Base-by-base conservation (phyloP, 23 red algal species). In the Gracilaria vermiculophylla region DNA sequence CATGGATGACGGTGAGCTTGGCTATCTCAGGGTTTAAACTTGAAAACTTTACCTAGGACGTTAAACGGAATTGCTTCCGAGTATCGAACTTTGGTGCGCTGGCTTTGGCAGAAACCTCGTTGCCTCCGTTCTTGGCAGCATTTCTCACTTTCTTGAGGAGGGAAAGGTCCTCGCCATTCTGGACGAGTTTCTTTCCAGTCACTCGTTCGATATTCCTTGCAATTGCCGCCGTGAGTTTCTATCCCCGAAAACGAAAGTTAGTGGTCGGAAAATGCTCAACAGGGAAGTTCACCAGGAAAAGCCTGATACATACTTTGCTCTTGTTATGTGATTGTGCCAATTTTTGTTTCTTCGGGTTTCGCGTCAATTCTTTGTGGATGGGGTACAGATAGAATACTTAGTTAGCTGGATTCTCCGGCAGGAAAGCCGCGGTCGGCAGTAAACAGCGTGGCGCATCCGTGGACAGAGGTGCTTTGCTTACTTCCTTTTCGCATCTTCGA, bases 151-250 rank as follows among this genome's bases (percentile, higher is more conserved):
- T 45, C 35, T 86, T 86, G 20, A 86, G 66, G 14, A 86, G 48
- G 2, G 81, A 86, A 32, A 86, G 49, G 56, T 74, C 81, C 13
- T 43, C 81, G 1, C 81, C 81, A 73, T 70, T 86, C 44, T 86
- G 62, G n/a, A 55, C 19, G 3, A 86, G 43, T 17, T 47, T 42
- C 62, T 86, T 86, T 27, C 81, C 81, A 10, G 81, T 58, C 8
- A 64, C 81, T 32, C 27, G 13, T 70, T 86, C 81, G 25, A 86
- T 86, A 25, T 86, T 86, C 48, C 81, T 47, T 23, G 56, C 81
- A 53, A 86, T 86, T 7, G 81, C 81, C 9, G 81, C 81, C n/a
- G 81, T 70, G 24, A 86, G 81, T 86, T 74, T 86, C 81, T 86
- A 73, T 14, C 24, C 15, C 1, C 19, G 41, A 12, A 48, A 70